Conservation (phyloP, 352 stramenopile genomes). For the Pelagophyceae sp. region DNA sequence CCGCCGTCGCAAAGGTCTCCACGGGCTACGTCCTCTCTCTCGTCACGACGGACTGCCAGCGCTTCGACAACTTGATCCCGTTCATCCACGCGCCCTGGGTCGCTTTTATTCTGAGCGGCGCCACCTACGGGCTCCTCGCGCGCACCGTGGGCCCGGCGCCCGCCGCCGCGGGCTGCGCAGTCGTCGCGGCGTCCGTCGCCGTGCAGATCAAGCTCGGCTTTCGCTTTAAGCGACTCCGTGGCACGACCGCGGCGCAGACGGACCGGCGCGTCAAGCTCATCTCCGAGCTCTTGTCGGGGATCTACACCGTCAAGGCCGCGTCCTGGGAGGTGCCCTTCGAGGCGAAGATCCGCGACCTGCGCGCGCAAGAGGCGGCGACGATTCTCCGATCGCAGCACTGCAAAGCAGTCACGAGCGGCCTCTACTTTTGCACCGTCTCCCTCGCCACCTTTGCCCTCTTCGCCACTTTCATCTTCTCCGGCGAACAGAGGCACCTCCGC, state of each 20-base stretch:
- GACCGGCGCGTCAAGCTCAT: slow-evolving; percentile 2
- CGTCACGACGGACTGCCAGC: slow-evolving; percentile 19
- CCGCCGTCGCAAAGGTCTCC: neutral
- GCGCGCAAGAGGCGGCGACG: neutral
- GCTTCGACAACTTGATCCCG: slow-evolving; percentile 20
- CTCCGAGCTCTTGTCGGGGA: neutral
- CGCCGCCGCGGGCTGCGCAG: slow-evolving; percentile 13
- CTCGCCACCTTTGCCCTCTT: neutral
- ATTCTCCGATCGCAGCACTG: slow-evolving; percentile 3
- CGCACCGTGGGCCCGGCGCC: slow-evolving; percentile 4
- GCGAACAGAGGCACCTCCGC: neutral
- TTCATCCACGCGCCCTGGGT: slow-evolving; percentile 19
- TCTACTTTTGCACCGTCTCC: neutral
- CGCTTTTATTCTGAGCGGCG: neutral
- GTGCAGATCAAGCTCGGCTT: slow-evolving; percentile 13
- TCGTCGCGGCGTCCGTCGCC: slow-evolving; percentile 8
- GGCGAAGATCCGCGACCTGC: neutral
- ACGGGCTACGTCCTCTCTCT: slow-evolving; percentile 16
- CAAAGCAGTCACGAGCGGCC: neutral
- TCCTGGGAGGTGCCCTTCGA: neutral
- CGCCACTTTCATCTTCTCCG: neutral
- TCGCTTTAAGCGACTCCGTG: slow-evolving; percentile 1
- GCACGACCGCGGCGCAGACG: neutral
- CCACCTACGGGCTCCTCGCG: neutral
- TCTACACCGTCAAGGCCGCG: slow-evolving; percentile 4